Evolutionary conservation across 164 flowering plant genomes (phyloP).

Genomic region (Cinnamomum micranthum): DNA sequence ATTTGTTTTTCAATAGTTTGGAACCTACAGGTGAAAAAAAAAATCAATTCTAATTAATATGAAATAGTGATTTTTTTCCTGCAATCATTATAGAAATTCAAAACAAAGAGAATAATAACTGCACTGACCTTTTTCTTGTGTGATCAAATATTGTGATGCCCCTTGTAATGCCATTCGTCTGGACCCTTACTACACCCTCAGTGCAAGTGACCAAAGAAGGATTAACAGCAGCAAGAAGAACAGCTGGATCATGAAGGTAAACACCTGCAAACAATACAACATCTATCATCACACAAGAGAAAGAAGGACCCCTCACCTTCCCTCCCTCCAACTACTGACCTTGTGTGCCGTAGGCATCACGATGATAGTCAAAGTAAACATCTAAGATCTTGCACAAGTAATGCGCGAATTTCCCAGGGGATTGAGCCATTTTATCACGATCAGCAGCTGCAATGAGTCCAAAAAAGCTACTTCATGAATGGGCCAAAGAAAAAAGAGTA

Average conservation of each 20-base stretch:
- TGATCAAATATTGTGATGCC: constrained; percentile 78
- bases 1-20: too few species aligned
- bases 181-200: constrained; percentile 91
- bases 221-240: constrained; percentile 74
- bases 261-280: constrained; percentile 55
- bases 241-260: constrained; percentile 94
- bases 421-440: constrained; percentile 52
- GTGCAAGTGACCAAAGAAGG: constrained; percentile 71
- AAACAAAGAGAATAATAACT: background rate
- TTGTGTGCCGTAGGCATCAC: constrained; percentile 54
- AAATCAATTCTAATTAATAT: too few species aligned
- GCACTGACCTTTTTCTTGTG: constrained; percentile 63
- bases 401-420: constrained; percentile 68
- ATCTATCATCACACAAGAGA: constrained; percentile 6
- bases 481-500: background rate
- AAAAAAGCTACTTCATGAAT: background rate
- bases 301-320: background rate
- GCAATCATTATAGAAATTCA: background rate
- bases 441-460: constrained; percentile 48
- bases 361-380: constrained; percentile 73
- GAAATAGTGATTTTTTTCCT: too few species aligned
- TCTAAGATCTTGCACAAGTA: constrained; percentile 72
- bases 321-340: constrained; percentile 37
- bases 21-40: too few species aligned
- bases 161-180: constrained; percentile 79